Conservation (phyloP, 148 eudicot genomes). For the Drosera capensis region DNA sequence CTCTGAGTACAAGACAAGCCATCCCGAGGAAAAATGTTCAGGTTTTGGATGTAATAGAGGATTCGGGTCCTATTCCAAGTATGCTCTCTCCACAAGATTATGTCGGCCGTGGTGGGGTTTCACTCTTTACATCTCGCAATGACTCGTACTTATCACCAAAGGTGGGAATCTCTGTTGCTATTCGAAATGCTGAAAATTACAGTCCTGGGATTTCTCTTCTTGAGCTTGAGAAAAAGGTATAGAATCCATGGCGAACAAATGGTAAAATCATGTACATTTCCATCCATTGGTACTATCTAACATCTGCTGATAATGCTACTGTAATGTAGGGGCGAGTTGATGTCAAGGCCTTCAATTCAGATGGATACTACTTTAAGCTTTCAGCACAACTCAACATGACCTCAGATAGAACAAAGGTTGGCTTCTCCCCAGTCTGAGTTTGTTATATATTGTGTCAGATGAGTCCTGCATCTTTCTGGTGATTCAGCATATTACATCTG, state of each 20-base stretch:
- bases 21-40: conserved; percentile 54
- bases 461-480: neutral
- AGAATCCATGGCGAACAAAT: too few species aligned
- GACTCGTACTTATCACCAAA: conserved; percentile 87
- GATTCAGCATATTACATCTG: neutral
- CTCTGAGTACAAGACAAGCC: conserved; percentile 14
- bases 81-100: conserved; percentile 98
- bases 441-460: neutral
- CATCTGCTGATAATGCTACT: conserved; percentile 3
- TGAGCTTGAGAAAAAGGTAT: conserved; percentile 96
- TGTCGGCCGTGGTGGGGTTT: conserved; percentile 87
- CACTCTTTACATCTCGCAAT: conserved; percentile 77
- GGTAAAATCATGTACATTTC: too few species aligned
- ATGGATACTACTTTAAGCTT: conserved; percentile 86
- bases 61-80: conserved; percentile 68
- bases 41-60: conserved; percentile 76
- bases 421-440: conserved; percentile 5
- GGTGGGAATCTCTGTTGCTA: conserved; percentile 84
- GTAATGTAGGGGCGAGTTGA: conserved; percentile 72
- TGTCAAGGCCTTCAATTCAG: conserved; percentile 61
- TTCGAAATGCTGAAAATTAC: conserved; percentile 52
- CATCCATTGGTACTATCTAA: too few species aligned
- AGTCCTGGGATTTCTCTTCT: conserved; percentile 93
- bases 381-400: conserved; percentile 83
- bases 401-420: conserved; percentile 95